Base-by-base conservation (phyloP, 2,329 filamentous ascomycete genomes). In the Colletotrichum chlorophyti region DNA sequence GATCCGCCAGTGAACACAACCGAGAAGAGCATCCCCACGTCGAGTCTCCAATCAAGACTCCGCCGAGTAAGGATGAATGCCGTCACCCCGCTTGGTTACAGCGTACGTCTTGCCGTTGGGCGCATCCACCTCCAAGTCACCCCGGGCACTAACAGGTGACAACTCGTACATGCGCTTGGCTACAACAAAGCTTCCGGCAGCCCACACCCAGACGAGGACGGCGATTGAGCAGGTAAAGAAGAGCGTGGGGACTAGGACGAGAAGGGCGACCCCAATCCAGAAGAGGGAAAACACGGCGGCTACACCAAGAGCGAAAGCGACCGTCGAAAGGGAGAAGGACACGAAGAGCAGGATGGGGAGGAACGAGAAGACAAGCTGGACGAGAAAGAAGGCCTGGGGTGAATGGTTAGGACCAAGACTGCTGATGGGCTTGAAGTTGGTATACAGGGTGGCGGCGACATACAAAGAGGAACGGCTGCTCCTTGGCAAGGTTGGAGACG, bases 391-490 rank as follows among this genome's bases (percentile, higher is more conserved):
- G 58, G 86, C 84, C 89, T 91, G 63, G 3, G 9, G 24, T 3
- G 37, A 12, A 15, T 42, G 27, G 53, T 66, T 29, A 64, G 51
- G n/a, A n/a, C n/a, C 40, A 46, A 17, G n/a, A n/a, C n/a, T 41
- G 41, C 17, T 34, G 32, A 5, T 19, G 43, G 17, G 15, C 4
- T 45, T 10, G 17, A 38, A 37, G 38, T 41, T 6, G 14, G 29
- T 34, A 6, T 17, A 9, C 26, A n/a, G 37, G 40, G 38, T 12
- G 45, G 27, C 4, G 43, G 31, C 17, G 26, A 71, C 87, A 19
- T 78, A 91, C 90, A 53, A 89, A 86, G 38, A 93, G 76, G 61
- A 91, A 76, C 3, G 91, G 91, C 54, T 89, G 87, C 45, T 81
- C 76, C 6, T 80, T 72, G 14, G 87, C 85, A 66, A 91, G 89